Conservation (phyloP, 768 basidiomycete genomes). For the Termitomyces sp. region DNA sequence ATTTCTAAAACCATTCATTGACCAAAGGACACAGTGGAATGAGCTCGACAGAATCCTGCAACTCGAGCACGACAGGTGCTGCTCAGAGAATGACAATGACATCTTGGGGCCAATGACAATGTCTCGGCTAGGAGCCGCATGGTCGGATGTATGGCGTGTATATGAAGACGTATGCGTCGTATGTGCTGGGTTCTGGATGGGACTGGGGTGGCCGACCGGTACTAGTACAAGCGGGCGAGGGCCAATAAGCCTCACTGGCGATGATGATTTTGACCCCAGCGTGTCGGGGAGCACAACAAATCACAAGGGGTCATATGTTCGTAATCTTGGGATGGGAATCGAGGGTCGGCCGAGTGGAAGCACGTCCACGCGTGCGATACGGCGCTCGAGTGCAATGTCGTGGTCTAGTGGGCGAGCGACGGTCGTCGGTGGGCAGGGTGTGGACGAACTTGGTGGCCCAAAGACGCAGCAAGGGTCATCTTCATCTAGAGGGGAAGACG, state of each 20-base stretch:
- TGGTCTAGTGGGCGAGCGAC: constrained; percentile 39
- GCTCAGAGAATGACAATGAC: neutral
- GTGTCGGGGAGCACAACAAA: neutral
- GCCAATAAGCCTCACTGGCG: constrained; percentile 60
- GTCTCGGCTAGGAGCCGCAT: constrained; percentile 40
- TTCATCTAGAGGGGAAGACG: neutral
- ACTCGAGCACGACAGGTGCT: constrained; percentile 37
- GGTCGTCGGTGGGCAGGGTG: constrained; percentile 23
- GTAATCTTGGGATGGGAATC: constrained; percentile 66
- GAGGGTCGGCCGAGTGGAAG: constrained; percentile 45
- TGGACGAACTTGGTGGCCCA: constrained; percentile 16
- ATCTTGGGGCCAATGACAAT: constrained; percentile 15
- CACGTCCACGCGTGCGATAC: constrained; percentile 22
- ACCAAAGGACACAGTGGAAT: constrained; percentile 53
- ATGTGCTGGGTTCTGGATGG: constrained; percentile 81
- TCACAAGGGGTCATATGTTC: constrained; percentile 28
- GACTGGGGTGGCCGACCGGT: constrained; percentile 65
- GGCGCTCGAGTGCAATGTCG: constrained; percentile 47
- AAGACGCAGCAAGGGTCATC: neutral
- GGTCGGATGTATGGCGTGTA: constrained; percentile 75
- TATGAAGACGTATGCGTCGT: constrained; percentile 84
- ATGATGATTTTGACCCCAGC: constrained; percentile 49
- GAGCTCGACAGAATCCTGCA: constrained; percentile 68
- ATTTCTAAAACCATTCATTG: neutral
- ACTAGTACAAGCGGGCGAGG: constrained; percentile 43